Conservation (phyloP, 371 early-diverging fungal genomes). For the Choanephora cucurbitarum region DNA sequence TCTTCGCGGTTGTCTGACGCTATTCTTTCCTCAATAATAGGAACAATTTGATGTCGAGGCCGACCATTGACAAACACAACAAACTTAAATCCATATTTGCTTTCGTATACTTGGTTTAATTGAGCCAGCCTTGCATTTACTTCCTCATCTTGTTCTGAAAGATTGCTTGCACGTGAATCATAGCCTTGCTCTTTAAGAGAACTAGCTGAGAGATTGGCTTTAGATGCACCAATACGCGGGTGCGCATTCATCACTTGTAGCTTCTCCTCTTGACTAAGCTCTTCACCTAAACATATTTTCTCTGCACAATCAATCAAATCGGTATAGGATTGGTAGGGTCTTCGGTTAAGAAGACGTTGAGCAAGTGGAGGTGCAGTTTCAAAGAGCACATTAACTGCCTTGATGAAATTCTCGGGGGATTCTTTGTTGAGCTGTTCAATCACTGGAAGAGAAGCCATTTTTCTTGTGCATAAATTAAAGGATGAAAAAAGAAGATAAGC, state of each 20-base stretch:
- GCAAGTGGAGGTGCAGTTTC: conserved; percentile 89
- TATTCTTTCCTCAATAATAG: conserved; percentile 70
- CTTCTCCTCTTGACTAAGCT: conserved; percentile 61
- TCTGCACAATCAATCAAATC: conserved; percentile 65
- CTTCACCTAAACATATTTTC: conserved; percentile 45
- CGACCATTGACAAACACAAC: conserved; percentile 89
- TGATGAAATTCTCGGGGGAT: conserved; percentile 54
- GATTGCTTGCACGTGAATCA: conserved; percentile 11
- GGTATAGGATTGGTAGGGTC: conserved; percentile 70
- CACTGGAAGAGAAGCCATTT: conserved; percentile 55
- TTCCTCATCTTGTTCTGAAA: conserved; percentile 39
- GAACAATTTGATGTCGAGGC: conserved; percentile 69
- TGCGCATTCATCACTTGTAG: conserved; percentile 83
- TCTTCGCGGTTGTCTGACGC: conserved; percentile 45
- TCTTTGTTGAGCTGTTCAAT: conserved; percentile 73
- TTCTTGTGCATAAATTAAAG: too few relatives aligned
- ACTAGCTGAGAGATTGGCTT: conserved; percentile 66
- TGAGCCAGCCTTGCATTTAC: conserved; percentile 44
- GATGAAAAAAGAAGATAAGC: too few relatives aligned
- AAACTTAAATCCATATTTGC: conserved; percentile 85
- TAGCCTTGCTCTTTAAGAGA: conserved; percentile 82
- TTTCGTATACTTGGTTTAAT: conserved; percentile 75
- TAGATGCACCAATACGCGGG: conserved; percentile 87
- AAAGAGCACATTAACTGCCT: conserved; percentile 74
- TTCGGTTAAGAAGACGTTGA: conserved; percentile 60